phyloP scores from a whole-genome alignment of 495 filamentous ascomycete genomes.

The Lasiosphaeriaceae sp. region DNA sequence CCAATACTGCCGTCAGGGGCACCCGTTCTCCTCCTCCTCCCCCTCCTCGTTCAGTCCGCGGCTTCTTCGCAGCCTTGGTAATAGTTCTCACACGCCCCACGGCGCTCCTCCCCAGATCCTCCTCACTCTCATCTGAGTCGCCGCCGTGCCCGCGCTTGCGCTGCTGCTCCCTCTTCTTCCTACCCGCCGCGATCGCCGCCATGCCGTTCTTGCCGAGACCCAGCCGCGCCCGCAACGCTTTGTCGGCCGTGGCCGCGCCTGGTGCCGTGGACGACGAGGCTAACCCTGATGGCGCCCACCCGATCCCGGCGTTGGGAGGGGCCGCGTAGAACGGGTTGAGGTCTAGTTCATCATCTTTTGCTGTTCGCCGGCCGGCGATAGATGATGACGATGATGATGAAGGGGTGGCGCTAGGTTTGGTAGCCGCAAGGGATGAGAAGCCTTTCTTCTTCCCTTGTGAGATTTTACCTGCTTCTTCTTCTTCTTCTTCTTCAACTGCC shows the following conservation, averaged over 20 bases:
- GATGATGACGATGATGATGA: neutral
- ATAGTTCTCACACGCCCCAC: conserved; percentile 43
- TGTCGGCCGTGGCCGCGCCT: conserved; percentile 14
- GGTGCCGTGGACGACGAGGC: neutral
- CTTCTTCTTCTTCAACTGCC: no score
- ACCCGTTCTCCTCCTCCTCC: neutral
- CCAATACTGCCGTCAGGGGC: conserved; percentile 1
- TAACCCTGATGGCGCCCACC: conserved; percentile 14
- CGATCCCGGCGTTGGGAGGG: conserved; percentile 38
- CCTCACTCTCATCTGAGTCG: conserved; percentile 48
- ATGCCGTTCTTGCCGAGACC: conserved; percentile 24
- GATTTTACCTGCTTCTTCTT: neutral
- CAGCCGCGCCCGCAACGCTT: conserved; percentile 26
- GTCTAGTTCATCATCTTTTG: conserved; percentile 18
- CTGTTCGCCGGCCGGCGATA: neutral
- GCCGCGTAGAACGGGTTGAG: conserved; percentile 19
- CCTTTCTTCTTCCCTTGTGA: neutral
- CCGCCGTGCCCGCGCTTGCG: conserved; percentile 15
- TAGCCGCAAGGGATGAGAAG: conserved; percentile 18
- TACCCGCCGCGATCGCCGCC: neutral
- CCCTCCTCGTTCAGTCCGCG: neutral
- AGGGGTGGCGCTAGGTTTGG: neutral
- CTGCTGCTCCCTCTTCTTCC: conserved; percentile 1
- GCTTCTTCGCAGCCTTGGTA: neutral
- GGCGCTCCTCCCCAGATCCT: conserved; percentile 58